These are phyloP conservation scores for Botrytis sinoallii DNA, from an alignment of 2,329 filamentous ascomycete species.

Conservation along the genomic window DNA sequence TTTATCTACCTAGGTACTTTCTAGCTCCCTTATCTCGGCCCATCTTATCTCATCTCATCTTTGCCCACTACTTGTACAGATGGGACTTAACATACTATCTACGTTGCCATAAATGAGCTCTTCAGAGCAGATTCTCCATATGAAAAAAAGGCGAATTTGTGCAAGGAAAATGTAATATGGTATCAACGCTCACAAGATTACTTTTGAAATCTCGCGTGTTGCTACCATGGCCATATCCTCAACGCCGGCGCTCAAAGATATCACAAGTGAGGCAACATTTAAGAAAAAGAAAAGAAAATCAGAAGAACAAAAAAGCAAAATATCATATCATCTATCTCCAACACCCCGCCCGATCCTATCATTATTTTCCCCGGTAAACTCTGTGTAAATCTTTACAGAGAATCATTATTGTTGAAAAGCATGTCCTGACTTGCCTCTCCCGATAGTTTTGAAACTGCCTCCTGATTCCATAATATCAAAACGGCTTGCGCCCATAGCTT, in stretches of 20 bases:
- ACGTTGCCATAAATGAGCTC: neutral
- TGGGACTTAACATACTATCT: neutral
- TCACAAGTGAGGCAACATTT: conserved; percentile 23
- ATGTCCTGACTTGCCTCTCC: conserved; percentile 32
- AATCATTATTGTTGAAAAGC: conserved; percentile 35
- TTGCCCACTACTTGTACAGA: conserved; percentile 6
- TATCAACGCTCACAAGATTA: conserved; percentile 25
- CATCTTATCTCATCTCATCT: neutral
- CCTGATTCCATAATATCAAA: conserved; percentile 38
- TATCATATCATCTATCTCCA: neutral
- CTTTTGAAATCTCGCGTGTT: conserved; percentile 13
- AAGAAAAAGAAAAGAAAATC: neutral
- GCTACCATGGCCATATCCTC: conserved; percentile 21
- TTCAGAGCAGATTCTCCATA: conserved; percentile 13
- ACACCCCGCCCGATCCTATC: neutral
- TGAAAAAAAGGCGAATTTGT: conserved; percentile 2
- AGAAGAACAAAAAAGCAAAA: neutral
- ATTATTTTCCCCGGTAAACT: neutral
- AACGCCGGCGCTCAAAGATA: conserved; percentile 33
- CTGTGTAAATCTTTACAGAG: neutral
- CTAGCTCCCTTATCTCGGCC: neutral
- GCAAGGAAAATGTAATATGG: conserved; percentile 19
- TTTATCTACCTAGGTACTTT: conserved; percentile 6
- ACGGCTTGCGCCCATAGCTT: conserved; percentile 35
- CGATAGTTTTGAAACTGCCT: conserved; percentile 38